Evolutionary conservation across 495 filamentous ascomycete species (phyloP).

Genomic region (Sabuloglossum arenarium): DNA sequence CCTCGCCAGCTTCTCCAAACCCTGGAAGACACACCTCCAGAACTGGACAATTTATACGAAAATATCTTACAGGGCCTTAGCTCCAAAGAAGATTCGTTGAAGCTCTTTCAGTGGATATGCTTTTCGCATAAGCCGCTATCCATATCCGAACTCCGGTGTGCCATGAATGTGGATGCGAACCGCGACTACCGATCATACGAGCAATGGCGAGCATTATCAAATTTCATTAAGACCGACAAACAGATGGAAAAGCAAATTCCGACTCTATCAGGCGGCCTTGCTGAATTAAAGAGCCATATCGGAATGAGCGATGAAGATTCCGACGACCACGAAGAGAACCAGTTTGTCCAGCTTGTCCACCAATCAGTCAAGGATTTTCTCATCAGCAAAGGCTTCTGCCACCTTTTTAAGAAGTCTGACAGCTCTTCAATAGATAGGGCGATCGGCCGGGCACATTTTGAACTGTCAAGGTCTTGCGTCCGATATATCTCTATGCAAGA

Average conservation of each 20-base stretch:
- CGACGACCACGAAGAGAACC: background rate
- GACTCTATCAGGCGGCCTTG: conserved; percentile 18
- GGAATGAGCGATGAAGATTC: too few species aligned
- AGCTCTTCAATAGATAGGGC: background rate
- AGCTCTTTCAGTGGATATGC: conserved; percentile 18
- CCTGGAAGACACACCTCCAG: background rate
- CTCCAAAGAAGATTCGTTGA: conserved; percentile 7
- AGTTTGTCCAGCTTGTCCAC: conserved; percentile 21
- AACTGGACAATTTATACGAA: conserved; percentile 10
- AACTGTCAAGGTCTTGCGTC: background rate
- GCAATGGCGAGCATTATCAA: conserved; percentile 5
- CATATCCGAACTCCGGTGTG: conserved; percentile 15
- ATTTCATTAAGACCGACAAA: background rate
- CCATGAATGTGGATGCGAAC: conserved; percentile 12
- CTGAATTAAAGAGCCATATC: conserved; percentile 10
- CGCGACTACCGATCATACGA: conserved; percentile 8
- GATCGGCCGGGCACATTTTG: background rate
- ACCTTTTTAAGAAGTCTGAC: conserved; percentile 1
- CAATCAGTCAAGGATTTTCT: conserved; percentile 23
- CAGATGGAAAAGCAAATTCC: conserved; percentile 14
- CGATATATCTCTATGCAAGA: background rate
- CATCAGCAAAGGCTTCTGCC: conserved; percentile 11
- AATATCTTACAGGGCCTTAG: conserved; percentile 11
- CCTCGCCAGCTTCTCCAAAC: background rate
- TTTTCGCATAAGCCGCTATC: conserved; percentile 13